Evolutionary conservation across 495 filamentous ascomycete species (phyloP).

Genomic region (Podospora comata): DNA sequence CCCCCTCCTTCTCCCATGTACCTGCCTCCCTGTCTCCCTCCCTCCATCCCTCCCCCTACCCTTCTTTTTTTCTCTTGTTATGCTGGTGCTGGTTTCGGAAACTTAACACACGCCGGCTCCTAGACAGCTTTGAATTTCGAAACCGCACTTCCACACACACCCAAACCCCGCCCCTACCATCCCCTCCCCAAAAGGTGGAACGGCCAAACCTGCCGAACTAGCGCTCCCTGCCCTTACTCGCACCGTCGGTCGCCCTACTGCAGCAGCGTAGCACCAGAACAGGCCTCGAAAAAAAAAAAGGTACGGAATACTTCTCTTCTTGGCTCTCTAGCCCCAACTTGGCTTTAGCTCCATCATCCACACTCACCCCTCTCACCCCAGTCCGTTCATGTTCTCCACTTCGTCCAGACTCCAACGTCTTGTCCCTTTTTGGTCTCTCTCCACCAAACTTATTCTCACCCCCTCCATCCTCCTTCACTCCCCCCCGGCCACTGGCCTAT

Average conservation of each 20-base stretch:
- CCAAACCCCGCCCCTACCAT: neutral
- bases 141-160: conserved; percentile 5
- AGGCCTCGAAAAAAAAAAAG: conserved; percentile 13
- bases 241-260: conserved; percentile 18
- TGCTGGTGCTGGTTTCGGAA: conserved; percentile 28
- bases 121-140: conserved; percentile 30
- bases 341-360: neutral
- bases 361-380: neutral
- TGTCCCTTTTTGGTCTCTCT: neutral
- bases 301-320: conserved; percentile 24
- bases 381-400: conserved; percentile 12
- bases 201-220: conserved; percentile 30
- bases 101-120: conserved; percentile 24
- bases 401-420: conserved; percentile 18
- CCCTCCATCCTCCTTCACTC: neutral
- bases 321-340: neutral
- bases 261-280: neutral
- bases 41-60: conserved; percentile 3
- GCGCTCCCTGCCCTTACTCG: conserved; percentile 20
- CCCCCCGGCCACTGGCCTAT: conserved; percentile 17
- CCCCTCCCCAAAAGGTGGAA: conserved; percentile 12
- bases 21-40: no score
- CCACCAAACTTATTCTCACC: neutral
- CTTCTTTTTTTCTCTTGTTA: neutral
- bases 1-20: neutral